Evolutionary conservation across 2,329 filamentous ascomycete species (phyloP).

Genomic region (Calonectria pseudoreteaudii): DNA sequence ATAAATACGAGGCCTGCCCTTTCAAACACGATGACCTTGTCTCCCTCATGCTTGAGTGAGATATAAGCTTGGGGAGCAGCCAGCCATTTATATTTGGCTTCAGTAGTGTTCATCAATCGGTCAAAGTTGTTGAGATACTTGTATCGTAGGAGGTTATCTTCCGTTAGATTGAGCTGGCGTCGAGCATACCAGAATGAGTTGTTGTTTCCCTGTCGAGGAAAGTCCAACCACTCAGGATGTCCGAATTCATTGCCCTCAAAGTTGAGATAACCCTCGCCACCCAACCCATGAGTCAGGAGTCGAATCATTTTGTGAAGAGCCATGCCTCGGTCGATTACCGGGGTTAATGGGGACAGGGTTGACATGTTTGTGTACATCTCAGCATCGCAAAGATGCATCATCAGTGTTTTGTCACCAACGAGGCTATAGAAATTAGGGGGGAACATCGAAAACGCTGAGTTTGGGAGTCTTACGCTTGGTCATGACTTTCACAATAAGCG

Average conservation of each 20-base stretch:
- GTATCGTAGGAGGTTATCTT: slow-evolving; percentile 88
- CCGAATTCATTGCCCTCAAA: slow-evolving; percentile 99
- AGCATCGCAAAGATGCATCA: slow-evolving; percentile 98
- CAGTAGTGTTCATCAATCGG: slow-evolving; percentile 86
- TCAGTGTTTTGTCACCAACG: slow-evolving; percentile 94
- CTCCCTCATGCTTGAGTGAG: slow-evolving; percentile 90
- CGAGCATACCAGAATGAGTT: slow-evolving; percentile 97
- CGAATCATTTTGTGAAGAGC: slow-evolving; percentile 98
- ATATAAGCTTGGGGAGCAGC: slow-evolving; percentile 88
- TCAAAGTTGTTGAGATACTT: slow-evolving; percentile 95
- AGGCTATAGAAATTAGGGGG: slow-evolving; percentile 65
- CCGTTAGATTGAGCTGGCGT: slow-evolving; percentile 91
- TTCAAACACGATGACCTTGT: slow-evolving; percentile 98
- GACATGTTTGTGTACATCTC: slow-evolving; percentile 99
- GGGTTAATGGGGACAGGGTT: slow-evolving; percentile 81
- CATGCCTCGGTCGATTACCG: slow-evolving; percentile 90
- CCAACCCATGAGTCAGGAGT: slow-evolving; percentile 88
- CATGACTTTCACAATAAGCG: slow-evolving; percentile 96
- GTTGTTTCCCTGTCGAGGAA: slow-evolving; percentile 90
- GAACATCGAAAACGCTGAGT: slow-evolving; percentile 30
- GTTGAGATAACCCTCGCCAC: slow-evolving; percentile 97
- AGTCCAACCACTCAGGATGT: slow-evolving; percentile 98
- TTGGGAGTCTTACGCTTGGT: slow-evolving; percentile 82
- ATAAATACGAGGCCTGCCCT: slow-evolving; percentile 89
- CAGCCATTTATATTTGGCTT: slow-evolving; percentile 93